Conservation (phyloP, 1,139 yeast genomes). For the Taphrina deformans region DNA sequence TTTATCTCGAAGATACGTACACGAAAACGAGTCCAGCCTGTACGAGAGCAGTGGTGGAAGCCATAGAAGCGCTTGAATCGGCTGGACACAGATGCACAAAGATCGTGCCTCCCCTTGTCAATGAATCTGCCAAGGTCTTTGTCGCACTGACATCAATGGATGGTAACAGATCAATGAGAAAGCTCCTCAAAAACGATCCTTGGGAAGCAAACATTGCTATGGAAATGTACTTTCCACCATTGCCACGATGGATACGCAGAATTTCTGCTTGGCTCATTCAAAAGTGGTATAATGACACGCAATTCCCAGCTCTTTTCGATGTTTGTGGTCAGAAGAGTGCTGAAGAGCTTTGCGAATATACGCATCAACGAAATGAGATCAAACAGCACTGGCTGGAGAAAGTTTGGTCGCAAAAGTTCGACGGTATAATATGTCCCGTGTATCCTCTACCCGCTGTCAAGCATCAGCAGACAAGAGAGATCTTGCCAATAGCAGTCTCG, state of each 20-base stretch:
- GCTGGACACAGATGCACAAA: constrained; percentile 53
- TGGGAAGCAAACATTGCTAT: constrained; percentile 49
- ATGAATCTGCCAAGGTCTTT: constrained; percentile 57
- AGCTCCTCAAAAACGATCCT: constrained; percentile 60
- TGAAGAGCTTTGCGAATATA: constrained; percentile 48
- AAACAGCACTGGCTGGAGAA: constrained; percentile 13
- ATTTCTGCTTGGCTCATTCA: constrained; percentile 44
- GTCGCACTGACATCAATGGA: constrained; percentile 52
- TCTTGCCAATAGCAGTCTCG: constrained; percentile 51
- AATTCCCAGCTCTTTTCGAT: constrained; percentile 49
- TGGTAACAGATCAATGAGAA: constrained; percentile 57
- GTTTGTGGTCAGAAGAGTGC: constrained; percentile 48
- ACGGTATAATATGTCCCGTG: constrained; percentile 34
- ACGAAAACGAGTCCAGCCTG: constrained; percentile 73
- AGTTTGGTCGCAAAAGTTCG: constrained; percentile 27
- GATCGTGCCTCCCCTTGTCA: constrained; percentile 44
- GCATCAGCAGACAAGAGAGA: constrained; percentile 42
- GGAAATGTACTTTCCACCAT: constrained; percentile 46
- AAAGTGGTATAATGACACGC: constrained; percentile 45
- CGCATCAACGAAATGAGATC: constrained; percentile 48
- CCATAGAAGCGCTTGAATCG: constrained; percentile 47
- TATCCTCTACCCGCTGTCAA: constrained; percentile 37
- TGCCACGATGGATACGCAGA: constrained; percentile 47
- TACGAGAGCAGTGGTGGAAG: constrained; percentile 51
- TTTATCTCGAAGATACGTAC: constrained; percentile 58